Evolutionary conservation across 176 grass and related monocot genomes (phyloP).

Genomic region (Stipa capillata): DNA sequence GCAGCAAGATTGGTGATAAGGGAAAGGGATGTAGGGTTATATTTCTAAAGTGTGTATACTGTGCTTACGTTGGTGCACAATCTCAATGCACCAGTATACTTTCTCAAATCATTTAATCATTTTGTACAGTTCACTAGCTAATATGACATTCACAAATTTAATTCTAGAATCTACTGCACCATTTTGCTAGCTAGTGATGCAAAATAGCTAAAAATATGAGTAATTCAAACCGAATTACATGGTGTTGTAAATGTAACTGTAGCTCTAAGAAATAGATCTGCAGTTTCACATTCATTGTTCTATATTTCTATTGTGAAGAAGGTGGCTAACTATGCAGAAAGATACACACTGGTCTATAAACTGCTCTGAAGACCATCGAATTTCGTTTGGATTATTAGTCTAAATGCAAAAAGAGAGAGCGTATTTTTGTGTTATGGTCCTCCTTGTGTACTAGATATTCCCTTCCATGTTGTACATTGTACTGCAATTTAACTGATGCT

Average conservation of each 20-base stretch:
- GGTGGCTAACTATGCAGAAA: constrained; percentile 1
- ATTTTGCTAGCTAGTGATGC: background rate
- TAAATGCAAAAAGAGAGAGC: background rate
- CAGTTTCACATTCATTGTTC: background rate
- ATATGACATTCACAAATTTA: background rate
- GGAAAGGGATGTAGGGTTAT: background rate
- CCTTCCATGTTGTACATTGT: background rate
- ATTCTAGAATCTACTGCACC: background rate
- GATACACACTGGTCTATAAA: background rate
- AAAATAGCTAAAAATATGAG: background rate
- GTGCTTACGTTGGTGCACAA: background rate
- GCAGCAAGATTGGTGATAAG: background rate
- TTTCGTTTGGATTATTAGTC: constrained; percentile 8
- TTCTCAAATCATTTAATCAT: background rate
- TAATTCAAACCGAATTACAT: background rate
- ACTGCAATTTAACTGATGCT: background rate
- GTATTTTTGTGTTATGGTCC: background rate
- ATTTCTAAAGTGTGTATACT: background rate
- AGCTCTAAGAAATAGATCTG: background rate
- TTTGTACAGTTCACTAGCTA: background rate
- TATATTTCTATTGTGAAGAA: constrained; percentile 13
- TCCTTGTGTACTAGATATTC: background rate
- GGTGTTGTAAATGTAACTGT: background rate
- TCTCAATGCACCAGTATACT: background rate
- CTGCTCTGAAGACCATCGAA: background rate